phyloP scores from a whole-genome alignment of 805 yeast genomes.

The Starmera dryadoides region DNA sequence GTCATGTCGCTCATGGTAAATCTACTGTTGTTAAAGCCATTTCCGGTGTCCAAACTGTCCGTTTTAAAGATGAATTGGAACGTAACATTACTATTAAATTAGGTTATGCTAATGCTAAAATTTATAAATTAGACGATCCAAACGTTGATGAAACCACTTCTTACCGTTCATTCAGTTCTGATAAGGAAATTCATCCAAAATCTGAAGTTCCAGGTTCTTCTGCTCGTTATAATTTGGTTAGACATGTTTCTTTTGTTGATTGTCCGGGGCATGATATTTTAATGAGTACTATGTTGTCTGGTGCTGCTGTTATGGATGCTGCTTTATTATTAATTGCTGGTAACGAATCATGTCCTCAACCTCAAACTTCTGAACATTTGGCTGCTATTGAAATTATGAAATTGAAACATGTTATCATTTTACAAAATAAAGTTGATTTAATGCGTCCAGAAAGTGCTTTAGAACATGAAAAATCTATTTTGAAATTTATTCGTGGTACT shows the following conservation, averaged over 20 bases:
- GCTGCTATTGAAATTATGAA: conserved; percentile 99
- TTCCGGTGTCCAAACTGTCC: conserved; percentile 97
- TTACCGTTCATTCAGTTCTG: conserved; percentile 90
- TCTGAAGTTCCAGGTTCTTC: conserved; percentile 82
- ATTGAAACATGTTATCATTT: conserved; percentile 88
- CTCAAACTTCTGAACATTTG: conserved; percentile 97
- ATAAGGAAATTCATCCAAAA: conserved; percentile 90
- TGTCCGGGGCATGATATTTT: conserved; percentile 99
- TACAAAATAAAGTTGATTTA: conserved; percentile 97
- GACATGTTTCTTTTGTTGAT: conserved; percentile 98
- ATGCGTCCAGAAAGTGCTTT: conserved; percentile 96
- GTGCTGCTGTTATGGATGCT: conserved; percentile 99
- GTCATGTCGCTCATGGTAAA: conserved; percentile 95
- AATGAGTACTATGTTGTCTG: conserved; percentile 99
- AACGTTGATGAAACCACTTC: conserved; percentile 90
- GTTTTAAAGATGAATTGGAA: conserved; percentile 98
- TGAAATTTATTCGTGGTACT: conserved; percentile 92
- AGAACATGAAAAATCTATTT: conserved; percentile 90
- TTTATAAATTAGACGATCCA: conserved; percentile 84
- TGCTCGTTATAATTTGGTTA: conserved; percentile 84
- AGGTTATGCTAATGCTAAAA: conserved; percentile 98
- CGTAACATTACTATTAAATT: conserved; percentile 97
- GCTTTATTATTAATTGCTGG: conserved; percentile 95
- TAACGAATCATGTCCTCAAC: conserved; percentile 99
- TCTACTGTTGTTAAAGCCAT: conserved; percentile 92